Conservation (phyloP, 192 early-diverging fungal genomes). For the Endogone sp. region DNA sequence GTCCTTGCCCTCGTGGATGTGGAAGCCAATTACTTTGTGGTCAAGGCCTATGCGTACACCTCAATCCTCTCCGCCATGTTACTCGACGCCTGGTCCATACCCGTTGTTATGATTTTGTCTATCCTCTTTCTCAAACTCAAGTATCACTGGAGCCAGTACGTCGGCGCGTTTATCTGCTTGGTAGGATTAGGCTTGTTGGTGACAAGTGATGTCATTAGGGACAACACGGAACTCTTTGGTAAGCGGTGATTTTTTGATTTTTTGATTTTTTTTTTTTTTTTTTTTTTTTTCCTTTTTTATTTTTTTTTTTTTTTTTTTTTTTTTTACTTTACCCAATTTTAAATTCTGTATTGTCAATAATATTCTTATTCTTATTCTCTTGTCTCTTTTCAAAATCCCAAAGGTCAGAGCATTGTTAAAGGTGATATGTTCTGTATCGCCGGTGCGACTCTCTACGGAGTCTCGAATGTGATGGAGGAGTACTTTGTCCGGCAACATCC, state of each 20-base stretch:
- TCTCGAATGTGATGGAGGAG: constrained; percentile 72
- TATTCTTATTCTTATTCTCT: neutral
- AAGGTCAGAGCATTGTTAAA: constrained; percentile 29
- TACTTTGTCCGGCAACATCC: constrained; percentile 68
- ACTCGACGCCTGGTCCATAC: constrained; percentile 73
- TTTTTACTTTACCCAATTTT: too few species aligned
- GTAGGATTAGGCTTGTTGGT: constrained; percentile 67
- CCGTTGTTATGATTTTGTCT: constrained; percentile 68
- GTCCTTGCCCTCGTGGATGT: constrained; percentile 68
- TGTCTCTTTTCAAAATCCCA: too few species aligned
- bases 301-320: too few species aligned
- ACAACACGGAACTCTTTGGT: constrained; percentile 34
- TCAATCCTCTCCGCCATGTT: constrained; percentile 74
- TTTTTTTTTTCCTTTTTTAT: too few species aligned
- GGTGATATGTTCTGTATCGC: constrained; percentile 72
- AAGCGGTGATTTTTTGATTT: too few species aligned
- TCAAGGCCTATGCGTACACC: constrained; percentile 75
- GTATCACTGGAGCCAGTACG: constrained; percentile 61
- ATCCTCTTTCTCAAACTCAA: constrained; percentile 60
- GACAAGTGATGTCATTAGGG: constrained; percentile 59
- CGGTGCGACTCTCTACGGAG: constrained; percentile 70
- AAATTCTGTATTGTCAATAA: neutral
- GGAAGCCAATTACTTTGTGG: constrained; percentile 80
- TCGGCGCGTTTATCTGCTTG: constrained; percentile 65
- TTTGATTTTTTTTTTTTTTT: too few species aligned